Evolutionary conservation across 2,329 filamentous ascomycete genomes (phyloP).

Genomic region (Phymatotrichopsis omnivora): DNA sequence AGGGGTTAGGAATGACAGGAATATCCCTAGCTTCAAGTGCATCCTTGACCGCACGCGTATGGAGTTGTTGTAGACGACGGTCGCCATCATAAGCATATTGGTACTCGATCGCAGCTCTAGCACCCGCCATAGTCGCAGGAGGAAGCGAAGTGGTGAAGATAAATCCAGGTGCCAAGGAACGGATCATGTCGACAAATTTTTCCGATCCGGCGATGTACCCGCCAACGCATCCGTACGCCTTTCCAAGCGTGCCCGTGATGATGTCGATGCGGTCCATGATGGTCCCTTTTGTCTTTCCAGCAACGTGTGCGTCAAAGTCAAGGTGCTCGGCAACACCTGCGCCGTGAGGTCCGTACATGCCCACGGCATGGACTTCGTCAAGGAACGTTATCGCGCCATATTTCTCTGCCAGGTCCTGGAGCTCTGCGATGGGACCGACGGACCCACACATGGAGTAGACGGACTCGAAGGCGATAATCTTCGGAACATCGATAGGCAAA

Average conservation of each 20-base stretch:
- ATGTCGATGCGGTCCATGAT: slow-evolving; percentile 96
- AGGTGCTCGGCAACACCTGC: slow-evolving; percentile 96
- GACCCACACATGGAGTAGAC: slow-evolving; percentile 99
- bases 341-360: slow-evolving; percentile 95
- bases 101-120: slow-evolving; percentile 83
- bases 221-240: slow-evolving; percentile 94
- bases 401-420: slow-evolving; percentile 92
- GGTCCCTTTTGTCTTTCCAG: slow-evolving; percentile 62
- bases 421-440: slow-evolving; percentile 88
- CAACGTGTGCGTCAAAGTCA: slow-evolving; percentile 76
- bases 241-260: slow-evolving; percentile 92
- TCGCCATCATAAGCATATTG: slow-evolving; percentile 79
- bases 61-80: slow-evolving; percentile 83
- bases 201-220: slow-evolving; percentile 90
- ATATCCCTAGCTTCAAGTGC: slow-evolving; percentile 70
- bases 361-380: slow-evolving; percentile 96
- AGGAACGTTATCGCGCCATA: slow-evolving; percentile 96
- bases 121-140: slow-evolving; percentile 93
- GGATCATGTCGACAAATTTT: slow-evolving; percentile 81
- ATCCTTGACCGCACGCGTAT: slow-evolving; percentile 90
- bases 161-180: slow-evolving; percentile 90
- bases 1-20: slow-evolving; percentile 94
- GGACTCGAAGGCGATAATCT: slow-evolving; percentile 97
- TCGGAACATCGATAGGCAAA: slow-evolving; percentile 72
- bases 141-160: slow-evolving; percentile 98